A percentile compares a stretch with the other conserved stretches of the same genome.
Evolutionary conservation across 2,329 filamentous ascomycete genomes (phyloP).

Genomic region (Verticillium albo-atrum): DNA sequence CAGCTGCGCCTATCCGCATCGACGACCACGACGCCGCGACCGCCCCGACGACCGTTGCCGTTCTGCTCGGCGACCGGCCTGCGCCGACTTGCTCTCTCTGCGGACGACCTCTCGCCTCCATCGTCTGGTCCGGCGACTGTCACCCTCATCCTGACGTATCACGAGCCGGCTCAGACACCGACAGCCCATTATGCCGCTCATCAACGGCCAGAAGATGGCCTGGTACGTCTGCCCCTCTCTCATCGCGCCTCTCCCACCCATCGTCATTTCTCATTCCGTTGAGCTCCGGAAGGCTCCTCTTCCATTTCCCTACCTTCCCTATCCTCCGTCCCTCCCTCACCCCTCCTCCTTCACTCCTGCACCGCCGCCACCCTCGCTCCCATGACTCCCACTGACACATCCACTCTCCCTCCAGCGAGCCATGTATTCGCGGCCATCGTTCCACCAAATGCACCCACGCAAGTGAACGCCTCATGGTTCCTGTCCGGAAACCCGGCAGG

Average conservation of each 20-base stretch:
- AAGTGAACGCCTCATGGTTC: slow-evolving; percentile 62
- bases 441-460: slow-evolving; percentile 71
- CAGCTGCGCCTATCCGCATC: neutral
- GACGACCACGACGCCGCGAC: neutral
- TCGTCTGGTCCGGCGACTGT: neutral
- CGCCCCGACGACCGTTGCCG: neutral
- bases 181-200: slow-evolving; percentile 53
- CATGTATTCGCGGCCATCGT: slow-evolving; percentile 71
- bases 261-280: no score
- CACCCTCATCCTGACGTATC: neutral
- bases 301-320: neutral
- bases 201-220: slow-evolving; percentile 69
- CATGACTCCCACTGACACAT: neutral
- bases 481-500: slow-evolving; percentile 67
- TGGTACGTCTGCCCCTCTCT: slow-evolving; percentile 49
- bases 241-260: slow-evolving; percentile 5
- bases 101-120: neutral
- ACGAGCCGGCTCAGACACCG: neutral
- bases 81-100: neutral
- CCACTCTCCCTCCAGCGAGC: slow-evolving; percentile 46
- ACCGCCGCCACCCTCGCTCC: no score
- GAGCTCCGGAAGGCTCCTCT: neutral
- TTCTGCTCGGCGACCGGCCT: neutral
- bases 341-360: slow-evolving; percentile 3
- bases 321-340: neutral